A percentile compares a stretch with the other conserved stretches of the same genome.
These are phyloP conservation scores for Kwoniella europaea DNA, from an alignment of 768 basidiomycete species.

Conservation along the genomic window DNA sequence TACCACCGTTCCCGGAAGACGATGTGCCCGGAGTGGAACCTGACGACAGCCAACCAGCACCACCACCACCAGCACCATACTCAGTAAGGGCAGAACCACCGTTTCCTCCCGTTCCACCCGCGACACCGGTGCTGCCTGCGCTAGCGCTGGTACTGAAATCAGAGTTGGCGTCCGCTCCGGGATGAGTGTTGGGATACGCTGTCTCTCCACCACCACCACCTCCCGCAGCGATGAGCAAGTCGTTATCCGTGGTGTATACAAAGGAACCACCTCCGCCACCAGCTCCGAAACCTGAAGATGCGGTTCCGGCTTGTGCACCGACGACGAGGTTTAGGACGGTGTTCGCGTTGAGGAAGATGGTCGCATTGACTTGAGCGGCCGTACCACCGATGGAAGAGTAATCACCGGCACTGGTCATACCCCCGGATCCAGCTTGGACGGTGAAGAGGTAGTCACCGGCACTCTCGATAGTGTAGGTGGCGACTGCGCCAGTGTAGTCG, in stretches of 20 bases:
- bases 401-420: background rate
- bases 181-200: background rate
- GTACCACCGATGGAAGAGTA: background rate
- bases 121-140: background rate
- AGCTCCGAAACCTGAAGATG: background rate
- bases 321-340: constrained; percentile 6
- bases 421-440: constrained; percentile 2
- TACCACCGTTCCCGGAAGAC: background rate
- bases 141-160: background rate
- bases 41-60: background rate
- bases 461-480: background rate
- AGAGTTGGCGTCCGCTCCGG: background rate
- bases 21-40: background rate
- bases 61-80: background rate
- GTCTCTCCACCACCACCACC: constrained; percentile 2
- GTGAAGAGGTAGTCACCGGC: background rate
- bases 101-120: background rate
- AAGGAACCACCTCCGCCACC: constrained; percentile 8
- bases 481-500: background rate
- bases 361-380: constrained; percentile 2
- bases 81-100: background rate
- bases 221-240: background rate
- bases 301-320: background rate
- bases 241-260: background rate
- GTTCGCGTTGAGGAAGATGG: background rate